Evolutionary conservation across 495 filamentous ascomycete genomes (phyloP), one percentile per base, ranked within the genome.

Genomic region (Cercophora scortea): DNA sequence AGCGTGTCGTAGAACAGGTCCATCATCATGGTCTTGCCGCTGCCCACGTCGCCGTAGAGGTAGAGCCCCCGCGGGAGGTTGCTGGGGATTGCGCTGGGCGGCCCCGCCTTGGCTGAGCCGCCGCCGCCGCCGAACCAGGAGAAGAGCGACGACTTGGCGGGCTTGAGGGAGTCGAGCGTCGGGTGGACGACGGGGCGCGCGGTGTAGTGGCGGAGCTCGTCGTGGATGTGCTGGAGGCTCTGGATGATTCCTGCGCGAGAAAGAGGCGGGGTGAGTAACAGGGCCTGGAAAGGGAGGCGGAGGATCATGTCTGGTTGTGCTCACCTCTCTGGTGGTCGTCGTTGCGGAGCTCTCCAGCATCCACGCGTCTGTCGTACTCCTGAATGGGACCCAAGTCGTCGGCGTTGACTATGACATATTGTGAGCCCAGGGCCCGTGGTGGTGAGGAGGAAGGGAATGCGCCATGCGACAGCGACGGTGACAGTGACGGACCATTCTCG

Each of bases 1-100:
- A 99, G 71, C 1, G 92, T 95, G 50, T 97, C 90, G 71, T 90
- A 96, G 70, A 99, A 97, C 61, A 99, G 75, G 63, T 99, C 94
- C 93, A 99, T 97, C 56, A 99, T 74, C 94, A 99, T 99, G 1
- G 94, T 97, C 77, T 99, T 99, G 42, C 94, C 94, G 61, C 89
- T 92, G 18, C 94, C 94, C 9, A 99, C 94, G 67, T 97, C 93
- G 16, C 94, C 94, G 62, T 88, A 97, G 73, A 99, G 86, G 62
- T 97, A 97, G 38, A 97, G 66, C 0, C 94, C 94, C 58, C 89
- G 86, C 0, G 93, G 93, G 8, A 95, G 76, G 57, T 85, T 78
- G 48, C 76, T 63, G 17, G 90, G 83, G 32, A 95, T 82, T 13
- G 72, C 65, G n/a, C 73, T 68, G 12, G 70, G 66, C 2, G 56